These are phyloP conservation scores for Dicorynia guianensis DNA, from an alignment of 306 rosid species.

Conservation along the genomic window DNA sequence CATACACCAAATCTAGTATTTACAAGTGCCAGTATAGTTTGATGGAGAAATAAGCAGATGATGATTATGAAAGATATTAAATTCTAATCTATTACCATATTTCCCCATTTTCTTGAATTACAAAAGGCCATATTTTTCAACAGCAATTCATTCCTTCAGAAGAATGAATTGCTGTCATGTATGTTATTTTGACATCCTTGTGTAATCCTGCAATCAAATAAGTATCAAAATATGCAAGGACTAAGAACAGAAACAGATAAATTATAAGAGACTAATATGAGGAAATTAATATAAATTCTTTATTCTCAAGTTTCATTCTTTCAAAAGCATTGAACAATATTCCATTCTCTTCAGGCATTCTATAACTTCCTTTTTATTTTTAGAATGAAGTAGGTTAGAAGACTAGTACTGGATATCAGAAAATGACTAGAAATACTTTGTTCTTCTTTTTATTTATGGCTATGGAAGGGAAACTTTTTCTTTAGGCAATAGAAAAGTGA, in stretches of 20 bases:
- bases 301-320: constrained; percentile 1
- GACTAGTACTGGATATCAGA: no score
- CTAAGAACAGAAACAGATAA: neutral
- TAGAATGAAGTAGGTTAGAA: no score
- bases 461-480: no score
- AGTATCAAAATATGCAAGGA: neutral
- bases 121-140: constrained; percentile 13
- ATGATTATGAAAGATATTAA: neutral
- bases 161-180: neutral
- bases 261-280: neutral
- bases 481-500: no score
- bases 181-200: no score
- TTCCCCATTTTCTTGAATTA: constrained; percentile 10
- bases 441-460: no score
- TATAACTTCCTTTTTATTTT: no score
- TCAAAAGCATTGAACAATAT: no score
- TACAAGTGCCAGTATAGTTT: neutral
- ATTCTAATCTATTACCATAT: constrained; percentile 14
- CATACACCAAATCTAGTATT: constrained; percentile 4
- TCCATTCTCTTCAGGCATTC: no score
- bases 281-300: neutral
- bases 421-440: no score
- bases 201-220: neutral
- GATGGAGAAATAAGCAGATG: constrained; percentile 3
- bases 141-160: neutral